A percentile compares a stretch with the other conserved stretches of the same genome.
These are phyloP conservation scores for Dryas octopetala DNA, from an alignment of 306 rosid genomes.

Conservation along the genomic window DNA sequence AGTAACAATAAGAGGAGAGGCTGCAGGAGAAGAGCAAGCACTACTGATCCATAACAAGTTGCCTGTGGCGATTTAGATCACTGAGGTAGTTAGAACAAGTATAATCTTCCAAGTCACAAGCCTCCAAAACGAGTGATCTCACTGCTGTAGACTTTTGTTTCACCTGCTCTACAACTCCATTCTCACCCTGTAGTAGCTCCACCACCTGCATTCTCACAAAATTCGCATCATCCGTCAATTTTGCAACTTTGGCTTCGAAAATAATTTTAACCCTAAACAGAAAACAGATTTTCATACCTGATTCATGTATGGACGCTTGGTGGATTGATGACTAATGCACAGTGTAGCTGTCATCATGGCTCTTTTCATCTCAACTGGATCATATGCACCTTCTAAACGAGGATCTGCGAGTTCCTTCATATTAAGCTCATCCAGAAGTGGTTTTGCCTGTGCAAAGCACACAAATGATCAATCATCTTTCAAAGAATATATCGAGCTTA, in stretches of 20 bases:
- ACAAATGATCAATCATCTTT: conserved; percentile 10
- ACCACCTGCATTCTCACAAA: conserved; percentile 41
- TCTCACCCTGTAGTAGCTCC: conserved; percentile 65
- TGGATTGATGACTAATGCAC: conserved; percentile 72
- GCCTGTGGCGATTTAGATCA: conserved; percentile 81
- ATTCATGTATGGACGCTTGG: conserved; percentile 75
- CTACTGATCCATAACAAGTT: conserved; percentile 70
- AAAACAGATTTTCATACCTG: conserved; percentile 39
- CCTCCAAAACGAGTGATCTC: conserved; percentile 54
- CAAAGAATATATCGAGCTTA: not conserved
- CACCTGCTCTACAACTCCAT: conserved; percentile 29
- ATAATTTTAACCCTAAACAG: not conserved
- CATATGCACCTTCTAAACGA: conserved; percentile 51
- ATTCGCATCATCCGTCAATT: conserved; percentile 5
- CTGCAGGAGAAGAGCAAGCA: conserved; percentile 9
- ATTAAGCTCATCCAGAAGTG: conserved; percentile 56
- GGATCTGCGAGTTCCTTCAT: conserved; percentile 72
- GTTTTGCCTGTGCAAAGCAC: conserved; percentile 63
- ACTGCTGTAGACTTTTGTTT: conserved; percentile 30
- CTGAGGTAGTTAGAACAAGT: conserved; percentile 77
- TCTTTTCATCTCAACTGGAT: conserved; percentile 59
- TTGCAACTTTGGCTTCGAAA: not conserved
- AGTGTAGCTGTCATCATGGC: conserved; percentile 65
- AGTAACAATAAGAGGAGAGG: conserved; percentile 17
- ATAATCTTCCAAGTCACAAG: conserved; percentile 82